phyloP scores from a whole-genome alignment of 2,329 filamentous ascomycete genomes.

The Neofusicoccum sp. region DNA sequence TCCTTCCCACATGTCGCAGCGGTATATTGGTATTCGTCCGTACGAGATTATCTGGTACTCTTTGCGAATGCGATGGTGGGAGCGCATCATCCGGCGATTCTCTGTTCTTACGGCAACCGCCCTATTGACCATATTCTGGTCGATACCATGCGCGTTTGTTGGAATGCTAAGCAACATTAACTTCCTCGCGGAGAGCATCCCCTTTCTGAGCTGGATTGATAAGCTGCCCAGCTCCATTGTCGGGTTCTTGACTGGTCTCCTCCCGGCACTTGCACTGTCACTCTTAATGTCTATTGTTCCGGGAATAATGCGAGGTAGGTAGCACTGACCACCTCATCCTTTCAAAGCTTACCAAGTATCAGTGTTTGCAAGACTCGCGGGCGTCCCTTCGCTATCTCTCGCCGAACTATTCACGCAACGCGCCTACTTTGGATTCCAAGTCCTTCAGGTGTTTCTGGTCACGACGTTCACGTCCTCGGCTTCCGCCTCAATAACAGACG shows the following conservation, averaged over 20 bases:
- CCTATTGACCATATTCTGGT: conserved; percentile 85
- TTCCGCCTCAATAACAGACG: conserved; percentile 63
- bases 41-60: conserved; percentile 96
- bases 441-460: conserved; percentile 92
- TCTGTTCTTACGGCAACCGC: conserved; percentile 66
- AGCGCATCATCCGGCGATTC: conserved; percentile 73
- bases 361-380: conserved; percentile 41
- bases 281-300: conserved; percentile 86
- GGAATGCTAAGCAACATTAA: conserved; percentile 79
- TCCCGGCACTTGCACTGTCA: conserved; percentile 78
- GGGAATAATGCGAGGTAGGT: conserved; percentile 1
- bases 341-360: conserved; percentile 74
- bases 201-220: conserved; percentile 72
- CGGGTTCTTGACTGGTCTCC: conserved; percentile 77
- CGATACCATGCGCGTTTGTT: conserved; percentile 86
- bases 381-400: conserved; percentile 76
- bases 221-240: conserved; percentile 62
- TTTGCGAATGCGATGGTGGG: conserved; percentile 95
- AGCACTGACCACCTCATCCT: conserved; percentile 61
- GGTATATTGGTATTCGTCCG: conserved; percentile 87
- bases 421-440: conserved; percentile 92
- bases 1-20: conserved; percentile 89
- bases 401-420: conserved; percentile 81
- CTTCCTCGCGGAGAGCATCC: conserved; percentile 64
- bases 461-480: conserved; percentile 83